These are phyloP conservation scores for Botrytis squamosa DNA, from an alignment of 2,329 filamentous ascomycete species.

Conservation along the genomic window DNA sequence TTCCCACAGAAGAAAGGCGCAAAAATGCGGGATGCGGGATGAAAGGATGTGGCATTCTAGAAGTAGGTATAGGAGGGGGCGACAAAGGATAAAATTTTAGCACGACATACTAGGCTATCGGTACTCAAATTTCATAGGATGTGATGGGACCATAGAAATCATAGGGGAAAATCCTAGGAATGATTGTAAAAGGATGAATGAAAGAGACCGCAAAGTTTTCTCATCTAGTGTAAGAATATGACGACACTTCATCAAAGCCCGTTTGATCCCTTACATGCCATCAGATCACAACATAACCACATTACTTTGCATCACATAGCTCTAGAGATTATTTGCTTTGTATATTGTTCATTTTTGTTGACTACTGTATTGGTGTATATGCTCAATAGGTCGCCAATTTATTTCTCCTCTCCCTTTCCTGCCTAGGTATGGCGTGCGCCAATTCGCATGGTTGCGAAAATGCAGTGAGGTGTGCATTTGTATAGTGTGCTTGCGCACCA, in stretches of 20 bases:
- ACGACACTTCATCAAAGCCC: conserved; percentile 9
- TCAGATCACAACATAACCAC: neutral
- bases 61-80: neutral
- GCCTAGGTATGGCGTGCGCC: neutral
- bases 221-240: neutral
- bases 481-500: neutral
- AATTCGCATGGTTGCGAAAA: neutral
- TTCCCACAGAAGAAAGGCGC: neutral
- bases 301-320: neutral
- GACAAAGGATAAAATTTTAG: neutral
- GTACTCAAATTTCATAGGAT: neutral
- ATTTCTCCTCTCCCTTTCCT: neutral
- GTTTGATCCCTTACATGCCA: neutral
- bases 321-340: neutral
- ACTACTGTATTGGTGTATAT: conserved; percentile 2
- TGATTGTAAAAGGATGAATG: neutral
- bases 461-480: conserved; percentile 8
- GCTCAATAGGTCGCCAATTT: neutral
- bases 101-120: neutral
- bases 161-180: neutral
- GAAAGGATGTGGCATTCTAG: neutral
- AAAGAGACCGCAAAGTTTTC: neutral
- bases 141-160: neutral
- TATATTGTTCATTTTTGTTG: neutral
- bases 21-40: neutral